phyloP scores from a whole-genome alignment of 208 protist species.

The Leishmania lainsoni region DNA sequence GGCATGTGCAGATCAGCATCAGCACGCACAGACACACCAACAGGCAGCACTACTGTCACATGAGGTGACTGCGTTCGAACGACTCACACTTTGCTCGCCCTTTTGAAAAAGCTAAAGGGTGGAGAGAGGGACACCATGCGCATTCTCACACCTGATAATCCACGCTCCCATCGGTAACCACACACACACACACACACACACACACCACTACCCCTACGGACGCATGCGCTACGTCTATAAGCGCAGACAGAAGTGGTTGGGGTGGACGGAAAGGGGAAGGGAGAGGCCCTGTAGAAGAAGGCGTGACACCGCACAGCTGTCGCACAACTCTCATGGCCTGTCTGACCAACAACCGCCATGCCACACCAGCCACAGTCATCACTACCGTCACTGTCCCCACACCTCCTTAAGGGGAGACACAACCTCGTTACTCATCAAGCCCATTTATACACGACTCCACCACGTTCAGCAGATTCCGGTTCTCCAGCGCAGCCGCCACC shows the following conservation, averaged over 20 bases:
- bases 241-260: not conserved
- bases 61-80: not conserved
- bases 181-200: not conserved
- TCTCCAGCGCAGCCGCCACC: constrained; percentile 98
- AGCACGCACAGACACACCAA: not conserved
- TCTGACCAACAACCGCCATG: not conserved
- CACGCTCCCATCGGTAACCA: not conserved
- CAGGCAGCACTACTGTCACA: not conserved
- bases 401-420: not conserved
- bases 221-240: not conserved
- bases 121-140: no score
- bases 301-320: not conserved
- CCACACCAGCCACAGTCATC: not conserved
- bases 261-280: not conserved
- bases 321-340: not conserved
- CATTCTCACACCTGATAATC: not conserved
- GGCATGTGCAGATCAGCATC: not conserved
- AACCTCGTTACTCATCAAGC: constrained; percentile 37
- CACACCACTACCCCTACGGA: not conserved
- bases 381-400: not conserved
- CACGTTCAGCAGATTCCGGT: constrained; percentile 85
- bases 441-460: constrained; percentile 88
- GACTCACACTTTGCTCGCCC: not conserved
- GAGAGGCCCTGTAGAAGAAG: not conserved
- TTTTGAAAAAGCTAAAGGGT: not conserved